Evolutionary conservation across 2,329 filamentous ascomycete genomes (phyloP), one percentile per base, ranked within the genome.

Genomic region (Colletotrichum chrysophilum): DNA sequence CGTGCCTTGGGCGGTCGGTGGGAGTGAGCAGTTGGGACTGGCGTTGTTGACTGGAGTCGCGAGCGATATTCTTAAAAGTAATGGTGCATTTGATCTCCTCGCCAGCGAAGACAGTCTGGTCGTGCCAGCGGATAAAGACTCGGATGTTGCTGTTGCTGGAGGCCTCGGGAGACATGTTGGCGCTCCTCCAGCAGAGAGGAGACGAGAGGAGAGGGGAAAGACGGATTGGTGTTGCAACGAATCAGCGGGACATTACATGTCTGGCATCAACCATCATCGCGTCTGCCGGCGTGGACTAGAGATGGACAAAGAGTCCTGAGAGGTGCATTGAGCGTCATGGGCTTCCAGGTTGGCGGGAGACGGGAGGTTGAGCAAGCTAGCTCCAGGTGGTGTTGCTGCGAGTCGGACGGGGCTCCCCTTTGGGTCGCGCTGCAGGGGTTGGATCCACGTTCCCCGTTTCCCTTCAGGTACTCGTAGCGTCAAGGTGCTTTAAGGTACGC

Each of bases 61-160:
- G 82, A 56, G 91, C 89, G 77, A 96, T 90, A 84, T 99, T 99
- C 86, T 94, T 96, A 87, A 99, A 99, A 66, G 95, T 98, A 84
- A 99, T 98, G 79, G 93, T 96, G 86, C 97, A 98, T 87, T 96
- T 95, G 82, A 98, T 91, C 82, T 98, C 94, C 88, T 99, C 97
- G 85, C 97, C 97, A 73, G 97, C 95, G 86, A 98, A 99, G 81
- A 99, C 95, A 77, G 95, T 96, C 84, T 96, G 93, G 83, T 98
- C 95, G 84, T 95, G 94, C 94, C 96, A 99, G 87, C 94, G 93
- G 85, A 99, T 95, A 84, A 96, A 98, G 85, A 98, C 96, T 85
- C 96, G 94, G 84, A 99, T 95, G 88, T 97, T 96, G 86, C 87
- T 88, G 88, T 97, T 96, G 86, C 87, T 88, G 77, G 84, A 80